Evolutionary conservation across 805 yeast species (phyloP).

Genomic region (Suhomyces sp.): DNA sequence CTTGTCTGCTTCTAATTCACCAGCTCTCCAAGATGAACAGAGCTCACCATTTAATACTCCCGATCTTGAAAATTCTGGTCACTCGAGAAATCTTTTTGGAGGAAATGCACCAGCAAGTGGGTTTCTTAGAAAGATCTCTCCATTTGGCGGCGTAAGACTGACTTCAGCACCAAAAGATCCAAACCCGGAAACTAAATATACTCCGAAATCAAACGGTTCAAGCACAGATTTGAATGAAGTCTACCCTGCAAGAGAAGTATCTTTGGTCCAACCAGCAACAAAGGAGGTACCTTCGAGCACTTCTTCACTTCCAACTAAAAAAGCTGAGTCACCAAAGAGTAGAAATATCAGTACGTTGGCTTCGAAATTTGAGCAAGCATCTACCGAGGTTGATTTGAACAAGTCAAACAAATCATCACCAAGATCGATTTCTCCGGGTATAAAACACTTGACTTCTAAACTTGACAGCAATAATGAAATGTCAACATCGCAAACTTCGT

Average conservation of each 20-base stretch:
- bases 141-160: constrained; percentile 9
- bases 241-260: constrained; percentile 4
- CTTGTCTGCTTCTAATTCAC: neutral
- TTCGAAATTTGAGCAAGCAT: constrained; percentile 20
- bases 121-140: constrained; percentile 13
- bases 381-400: neutral
- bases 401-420: constrained; percentile 7
- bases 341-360: constrained; percentile 18
- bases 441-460: constrained; percentile 26
- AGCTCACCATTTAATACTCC: neutral
- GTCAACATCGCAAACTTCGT: constrained; percentile 11
- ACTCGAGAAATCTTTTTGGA: constrained; percentile 1
- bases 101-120: constrained; percentile 6
- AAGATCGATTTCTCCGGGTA: constrained; percentile 13
- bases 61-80: neutral
- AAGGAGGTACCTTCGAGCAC: neutral
- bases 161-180: neutral
- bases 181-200: neutral
- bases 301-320: constrained; percentile 1
- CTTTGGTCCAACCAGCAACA: constrained; percentile 1
- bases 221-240: neutral
- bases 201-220: neutral
- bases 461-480: constrained; percentile 17
- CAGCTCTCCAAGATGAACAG: neutral
- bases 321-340: constrained; percentile 10